Evolutionary conservation across 1,284 basidiomycete species (phyloP).

Genomic region (Irpex sp.): DNA sequence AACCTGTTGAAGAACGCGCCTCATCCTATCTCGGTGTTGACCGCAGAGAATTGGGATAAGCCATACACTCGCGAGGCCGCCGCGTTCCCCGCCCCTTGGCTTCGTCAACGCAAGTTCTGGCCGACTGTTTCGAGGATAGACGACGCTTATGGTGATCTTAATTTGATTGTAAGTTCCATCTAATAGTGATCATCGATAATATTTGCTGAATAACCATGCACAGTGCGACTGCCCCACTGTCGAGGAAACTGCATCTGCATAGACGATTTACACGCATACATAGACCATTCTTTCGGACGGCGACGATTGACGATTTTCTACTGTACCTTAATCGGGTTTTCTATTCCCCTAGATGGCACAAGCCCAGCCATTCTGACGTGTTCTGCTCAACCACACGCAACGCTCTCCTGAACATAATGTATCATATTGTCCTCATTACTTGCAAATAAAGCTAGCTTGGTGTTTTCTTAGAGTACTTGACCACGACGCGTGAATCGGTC

Average conservation of each 20-base stretch:
- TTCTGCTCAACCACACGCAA: conserved; percentile 30
- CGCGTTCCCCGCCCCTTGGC: conserved; percentile 77
- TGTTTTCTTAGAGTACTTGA: neutral
- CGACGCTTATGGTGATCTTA: conserved; percentile 84
- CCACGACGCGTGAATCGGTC: too few species aligned
- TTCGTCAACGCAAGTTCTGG: conserved; percentile 91
- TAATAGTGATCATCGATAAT: neutral
- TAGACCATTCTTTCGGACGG: conserved; percentile 12
- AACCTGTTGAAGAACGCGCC: conserved; percentile 95
- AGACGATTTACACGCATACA: conserved; percentile 3
- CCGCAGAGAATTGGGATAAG: conserved; percentile 35
- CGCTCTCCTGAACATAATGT: conserved; percentile 6
- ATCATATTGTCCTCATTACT: neutral
- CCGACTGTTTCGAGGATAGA: conserved; percentile 87
- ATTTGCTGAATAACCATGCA: neutral
- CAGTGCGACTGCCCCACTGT: conserved; percentile 90
- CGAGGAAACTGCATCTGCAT: conserved; percentile 49
- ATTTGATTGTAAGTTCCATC: conserved; percentile 65
- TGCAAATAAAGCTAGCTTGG: neutral
- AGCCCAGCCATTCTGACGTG: conserved; percentile 17
- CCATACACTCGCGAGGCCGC: conserved; percentile 87
- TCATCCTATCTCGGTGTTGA: conserved; percentile 79
- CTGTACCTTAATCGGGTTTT: conserved; percentile 17
- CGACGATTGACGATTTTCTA: neutral
- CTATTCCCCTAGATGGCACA: conserved; percentile 27